These are phyloP conservation scores for Ustilago cynodontis DNA, from an alignment of 1,284 basidiomycete genomes.

Conservation along the genomic window DNA sequence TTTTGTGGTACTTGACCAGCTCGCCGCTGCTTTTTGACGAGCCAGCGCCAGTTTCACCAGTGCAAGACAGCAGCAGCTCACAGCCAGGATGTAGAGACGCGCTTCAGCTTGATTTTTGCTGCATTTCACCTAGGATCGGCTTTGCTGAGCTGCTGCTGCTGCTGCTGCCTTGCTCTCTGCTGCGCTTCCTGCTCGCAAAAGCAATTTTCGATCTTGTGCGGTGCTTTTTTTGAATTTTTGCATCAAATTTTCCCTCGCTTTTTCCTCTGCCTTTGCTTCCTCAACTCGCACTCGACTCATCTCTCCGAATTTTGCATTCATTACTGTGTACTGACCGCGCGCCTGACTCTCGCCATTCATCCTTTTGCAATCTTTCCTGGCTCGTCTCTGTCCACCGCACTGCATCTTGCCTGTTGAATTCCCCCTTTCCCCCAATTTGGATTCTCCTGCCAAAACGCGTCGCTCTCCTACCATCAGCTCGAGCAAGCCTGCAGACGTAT, in stretches of 20 bases:
- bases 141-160: neutral
- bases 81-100: neutral
- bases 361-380: neutral
- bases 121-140: neutral
- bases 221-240: conserved; percentile 19
- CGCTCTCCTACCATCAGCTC: conserved; percentile 43
- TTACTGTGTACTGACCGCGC: conserved; percentile 5
- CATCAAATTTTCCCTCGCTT: conserved; percentile 8
- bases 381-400: neutral
- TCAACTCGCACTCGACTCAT: neutral
- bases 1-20: neutral
- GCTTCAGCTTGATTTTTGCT: neutral
- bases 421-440: conserved; percentile 31
- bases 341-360: conserved; percentile 1
- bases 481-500: conserved; percentile 26
- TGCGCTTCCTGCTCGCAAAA: conserved; percentile 3
- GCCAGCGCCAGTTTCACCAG: neutral
- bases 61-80: neutral
- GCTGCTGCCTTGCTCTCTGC: neutral
- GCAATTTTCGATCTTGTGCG: conserved; percentile 30
- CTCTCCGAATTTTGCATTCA: conserved; percentile 1
- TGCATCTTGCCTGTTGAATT: conserved; percentile 13
- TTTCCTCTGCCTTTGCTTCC: neutral
- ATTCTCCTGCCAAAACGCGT: conserved; percentile 53
- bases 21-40: neutral